A percentile compares a stretch with the other conserved stretches of the same genome.
Conservation (phyloP, 129 eudicot genomes). For the Chrysanthemum lavandulifolium region DNA sequence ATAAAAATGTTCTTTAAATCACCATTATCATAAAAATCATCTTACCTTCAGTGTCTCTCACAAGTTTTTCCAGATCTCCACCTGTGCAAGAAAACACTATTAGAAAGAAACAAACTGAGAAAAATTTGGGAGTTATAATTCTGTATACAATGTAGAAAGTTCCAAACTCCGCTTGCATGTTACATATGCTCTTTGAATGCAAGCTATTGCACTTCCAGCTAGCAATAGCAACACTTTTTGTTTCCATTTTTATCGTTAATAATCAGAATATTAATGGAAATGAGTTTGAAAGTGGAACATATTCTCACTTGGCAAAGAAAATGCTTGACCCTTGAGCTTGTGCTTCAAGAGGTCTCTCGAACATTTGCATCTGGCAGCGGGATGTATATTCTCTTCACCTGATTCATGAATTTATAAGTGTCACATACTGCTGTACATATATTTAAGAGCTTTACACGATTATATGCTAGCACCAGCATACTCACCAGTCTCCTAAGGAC, state of each 20-base stretch:
- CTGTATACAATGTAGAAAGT: neutral
- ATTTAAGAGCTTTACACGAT: neutral
- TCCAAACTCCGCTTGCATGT: neutral
- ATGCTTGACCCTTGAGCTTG: conserved; percentile 87
- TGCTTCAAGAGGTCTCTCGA: conserved; percentile 70
- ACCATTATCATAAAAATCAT: conserved; percentile 10
- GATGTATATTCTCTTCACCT: conserved; percentile 98
- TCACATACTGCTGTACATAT: neutral
- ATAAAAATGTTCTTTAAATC: neutral
- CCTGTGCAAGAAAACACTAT: conserved; percentile 48
- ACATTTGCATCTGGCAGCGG: conserved; percentile 85
- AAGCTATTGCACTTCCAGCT: conserved; percentile 2
- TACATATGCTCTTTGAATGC: neutral
- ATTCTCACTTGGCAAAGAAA: conserved; percentile 84
- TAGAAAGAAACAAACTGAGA: conserved; percentile 4
- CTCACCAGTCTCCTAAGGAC: conserved; percentile 96
- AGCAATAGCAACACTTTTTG: neutral
- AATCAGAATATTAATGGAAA: neutral
- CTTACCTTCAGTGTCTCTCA: conserved; percentile 83
- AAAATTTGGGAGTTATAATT: no score
- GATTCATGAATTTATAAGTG: conserved; percentile 25
- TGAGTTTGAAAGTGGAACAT: conserved; percentile 1
- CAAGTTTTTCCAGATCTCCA: conserved; percentile 85
- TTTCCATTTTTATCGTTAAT: neutral
- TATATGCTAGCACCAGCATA: conserved; percentile 11